These are phyloP conservation scores for Nemania sp. DNA, from an alignment of 2,329 filamentous ascomycete species.

Conservation along the genomic window DNA sequence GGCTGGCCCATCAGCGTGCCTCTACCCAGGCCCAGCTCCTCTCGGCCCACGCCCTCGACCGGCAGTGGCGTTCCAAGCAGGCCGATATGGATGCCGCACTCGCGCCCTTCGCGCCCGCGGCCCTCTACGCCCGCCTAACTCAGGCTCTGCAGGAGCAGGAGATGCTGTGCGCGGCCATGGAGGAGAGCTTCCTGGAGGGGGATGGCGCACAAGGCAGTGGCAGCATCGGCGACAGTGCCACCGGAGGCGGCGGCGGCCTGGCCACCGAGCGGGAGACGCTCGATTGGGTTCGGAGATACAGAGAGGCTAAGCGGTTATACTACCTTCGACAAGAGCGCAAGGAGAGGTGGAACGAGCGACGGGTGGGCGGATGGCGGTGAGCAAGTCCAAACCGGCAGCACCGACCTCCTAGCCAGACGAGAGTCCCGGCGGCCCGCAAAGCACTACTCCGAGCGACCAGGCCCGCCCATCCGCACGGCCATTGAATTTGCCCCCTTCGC, in stretches of 20 bases:
- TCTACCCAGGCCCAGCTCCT: conserved; percentile 80
- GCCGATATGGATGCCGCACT: conserved; percentile 84
- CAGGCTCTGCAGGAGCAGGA: conserved; percentile 84
- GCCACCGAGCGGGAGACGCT: conserved; percentile 79
- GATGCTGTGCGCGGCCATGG: conserved; percentile 74
- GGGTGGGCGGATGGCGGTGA: conserved; percentile 92
- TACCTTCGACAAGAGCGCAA: conserved; percentile 85
- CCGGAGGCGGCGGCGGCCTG: conserved; percentile 47
- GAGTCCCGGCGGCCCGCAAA: background rate
- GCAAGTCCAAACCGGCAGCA: background rate
- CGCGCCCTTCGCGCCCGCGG: conserved; percentile 81
- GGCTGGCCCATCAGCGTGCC: conserved; percentile 63
- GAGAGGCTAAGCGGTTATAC: conserved; percentile 76
- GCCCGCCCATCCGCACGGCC: background rate
- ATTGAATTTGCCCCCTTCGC: too few species aligned
- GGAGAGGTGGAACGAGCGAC: conserved; percentile 92
- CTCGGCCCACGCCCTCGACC: conserved; percentile 80
- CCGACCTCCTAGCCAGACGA: background rate
- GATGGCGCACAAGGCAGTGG: conserved; percentile 33
- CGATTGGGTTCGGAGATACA: conserved; percentile 82
- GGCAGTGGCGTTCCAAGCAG: conserved; percentile 90
- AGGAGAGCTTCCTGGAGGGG: conserved; percentile 87
- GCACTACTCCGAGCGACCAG: background rate
- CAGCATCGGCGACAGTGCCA: conserved; percentile 8
- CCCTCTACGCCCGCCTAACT: conserved; percentile 79